Percentiles rank a stretch among this genome's conserved stretches.
phyloP scores from a whole-genome alignment of 2,329 filamentous ascomycete genomes.

The Claviceps sp. region DNA sequence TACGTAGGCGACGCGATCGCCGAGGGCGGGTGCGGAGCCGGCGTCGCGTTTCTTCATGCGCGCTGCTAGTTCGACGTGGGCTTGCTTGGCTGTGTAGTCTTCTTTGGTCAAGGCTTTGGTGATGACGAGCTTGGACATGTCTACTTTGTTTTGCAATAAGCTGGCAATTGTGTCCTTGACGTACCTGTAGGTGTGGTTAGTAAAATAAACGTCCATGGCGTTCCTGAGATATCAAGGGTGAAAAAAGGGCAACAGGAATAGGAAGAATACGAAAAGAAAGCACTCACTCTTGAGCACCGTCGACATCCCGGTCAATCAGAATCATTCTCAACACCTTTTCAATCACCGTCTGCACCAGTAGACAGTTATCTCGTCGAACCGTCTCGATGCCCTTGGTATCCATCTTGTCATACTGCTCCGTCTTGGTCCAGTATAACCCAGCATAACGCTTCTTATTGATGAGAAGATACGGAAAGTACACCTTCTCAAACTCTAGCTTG shows the following conservation, averaged over 20 bases:
- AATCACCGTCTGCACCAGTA: conserved; percentile 91
- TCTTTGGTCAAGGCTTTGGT: conserved; percentile 91
- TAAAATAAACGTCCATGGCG: background rate
- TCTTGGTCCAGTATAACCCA: conserved; percentile 92
- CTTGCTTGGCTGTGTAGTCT: conserved; percentile 64
- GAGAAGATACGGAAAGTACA: conserved; percentile 92
- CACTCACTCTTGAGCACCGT: conserved; percentile 80
- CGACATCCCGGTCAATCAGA: conserved; percentile 80
- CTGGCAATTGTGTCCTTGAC: conserved; percentile 95
- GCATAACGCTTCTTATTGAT: conserved; percentile 99
- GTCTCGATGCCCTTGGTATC: conserved; percentile 99
- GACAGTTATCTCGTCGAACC: conserved; percentile 89
- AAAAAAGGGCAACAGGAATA: no score
- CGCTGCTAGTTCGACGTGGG: conserved; percentile 1
- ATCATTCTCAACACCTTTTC: conserved; percentile 95
- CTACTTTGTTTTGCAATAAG: conserved; percentile 89
- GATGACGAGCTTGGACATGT: conserved; percentile 98
- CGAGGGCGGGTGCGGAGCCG: conserved; percentile 81
- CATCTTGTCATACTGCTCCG: conserved; percentile 97
- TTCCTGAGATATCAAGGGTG: no score
- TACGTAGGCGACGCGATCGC: conserved; percentile 95
- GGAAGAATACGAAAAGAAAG: background rate
- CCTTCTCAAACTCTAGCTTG: conserved; percentile 98
- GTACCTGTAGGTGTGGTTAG: conserved; percentile 44
- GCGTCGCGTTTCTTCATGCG: conserved; percentile 69